Conservation (phyloP, 805 yeast genomes). For the Millerozyma acaciae region DNA sequence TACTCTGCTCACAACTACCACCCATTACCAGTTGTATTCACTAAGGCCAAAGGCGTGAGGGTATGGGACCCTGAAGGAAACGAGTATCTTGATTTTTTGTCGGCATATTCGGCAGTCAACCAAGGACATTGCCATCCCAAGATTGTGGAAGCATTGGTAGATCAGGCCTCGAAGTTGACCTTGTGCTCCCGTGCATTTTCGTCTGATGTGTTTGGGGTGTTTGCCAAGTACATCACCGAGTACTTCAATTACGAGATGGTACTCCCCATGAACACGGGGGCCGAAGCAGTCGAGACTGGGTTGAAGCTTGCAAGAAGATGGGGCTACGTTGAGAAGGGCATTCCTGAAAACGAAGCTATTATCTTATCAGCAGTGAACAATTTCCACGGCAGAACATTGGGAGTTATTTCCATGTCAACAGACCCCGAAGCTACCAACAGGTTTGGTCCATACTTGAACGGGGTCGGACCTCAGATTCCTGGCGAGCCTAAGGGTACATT, state of each 20-base stretch:
- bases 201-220: constrained; percentile 80
- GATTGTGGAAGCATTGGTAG: constrained; percentile 76
- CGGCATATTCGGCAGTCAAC: constrained; percentile 96
- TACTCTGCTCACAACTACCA: constrained; percentile 97
- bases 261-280: constrained; percentile 97
- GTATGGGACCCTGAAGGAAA: constrained; percentile 99
- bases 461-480: constrained; percentile 82
- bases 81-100: constrained; percentile 85
- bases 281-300: constrained; percentile 97
- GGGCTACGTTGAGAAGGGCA: constrained; percentile 89
- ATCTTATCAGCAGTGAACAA: constrained; percentile 83
- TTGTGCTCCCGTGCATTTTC: constrained; percentile 91
- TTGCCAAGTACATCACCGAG: constrained; percentile 84
- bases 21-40: constrained; percentile 92
- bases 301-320: constrained; percentile 93
- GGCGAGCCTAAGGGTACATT: constrained; percentile 58
- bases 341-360: constrained; percentile 79
- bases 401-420: constrained; percentile 93
- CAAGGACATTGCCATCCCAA: constrained; percentile 98
- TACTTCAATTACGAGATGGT: constrained; percentile 89
- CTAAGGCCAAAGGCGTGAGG: constrained; percentile 82
- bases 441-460: constrained; percentile 85
- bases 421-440: constrained; percentile 87
- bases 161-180: constrained; percentile 82
- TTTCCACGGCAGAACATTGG: constrained; percentile 95